Evolutionary conservation across 176 grass and related monocot species (phyloP).

Genomic region (Hordeum vulgare): MorexV3_pseudomolecules_assembly NC_058518.1:468305957-468306456

Average conservation of each 20-base stretch:
- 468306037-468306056: constrained; percentile 14
- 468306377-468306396: constrained; percentile 61
- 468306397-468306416: constrained; percentile 50
- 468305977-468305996: constrained; percentile 4
- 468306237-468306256: constrained; percentile 90
- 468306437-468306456: constrained; percentile 59
- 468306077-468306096: constrained; percentile 68
- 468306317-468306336: constrained; percentile 63
- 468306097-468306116: constrained; percentile 69
- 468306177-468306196: constrained; percentile 19
- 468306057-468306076: constrained; percentile 14
- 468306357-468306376: constrained; percentile 71
- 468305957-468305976: not conserved
- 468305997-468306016: not conserved
- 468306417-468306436: constrained; percentile 80
- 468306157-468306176: constrained; percentile 10
- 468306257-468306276: constrained; percentile 64
- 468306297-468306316: constrained; percentile 68
- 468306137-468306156: constrained; percentile 32
- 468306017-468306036: constrained; percentile 15
- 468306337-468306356: constrained; percentile 85
- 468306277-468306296: constrained; percentile 26
- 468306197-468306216: constrained; percentile 25
- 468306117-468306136: constrained; percentile 32
- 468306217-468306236: constrained; percentile 26